Conservation (phyloP, 257 asterid species). For the Agastache rugosa region DNA sequence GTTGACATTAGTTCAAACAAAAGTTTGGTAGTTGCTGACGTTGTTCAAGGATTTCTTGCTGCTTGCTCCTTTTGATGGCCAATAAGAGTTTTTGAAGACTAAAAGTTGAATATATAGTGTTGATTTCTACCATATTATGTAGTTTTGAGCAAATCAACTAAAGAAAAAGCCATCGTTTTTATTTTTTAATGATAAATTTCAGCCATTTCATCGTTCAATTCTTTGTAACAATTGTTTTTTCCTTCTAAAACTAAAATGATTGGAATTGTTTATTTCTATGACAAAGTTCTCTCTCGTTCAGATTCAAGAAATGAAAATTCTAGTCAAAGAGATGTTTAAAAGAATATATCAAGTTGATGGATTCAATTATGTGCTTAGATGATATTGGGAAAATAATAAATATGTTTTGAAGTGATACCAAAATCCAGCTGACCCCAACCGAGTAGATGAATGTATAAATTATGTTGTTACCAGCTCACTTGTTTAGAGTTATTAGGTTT, state of each 20-base stretch:
- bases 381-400: neutral
- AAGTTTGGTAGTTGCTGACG: no score
- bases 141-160: neutral
- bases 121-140: neutral
- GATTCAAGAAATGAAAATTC: conserved; percentile 24
- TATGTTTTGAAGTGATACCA: no score
- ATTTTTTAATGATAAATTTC: neutral
- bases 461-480: no score
- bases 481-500: no score
- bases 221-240: neutral
- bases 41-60: neutral
- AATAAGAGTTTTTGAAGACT: neutral
- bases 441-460: no score
- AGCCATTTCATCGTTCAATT: conserved; percentile 25
- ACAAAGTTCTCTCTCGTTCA: neutral
- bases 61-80: neutral
- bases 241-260: neutral
- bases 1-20: neutral
- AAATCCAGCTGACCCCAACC: no score
- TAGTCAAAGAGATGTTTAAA: conserved; percentile 25
- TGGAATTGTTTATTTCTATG: neutral
- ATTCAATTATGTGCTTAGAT: conserved; percentile 6
- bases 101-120: neutral
- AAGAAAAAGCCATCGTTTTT: neutral
- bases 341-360: neutral